Percentiles rank a stretch among this genome's conserved stretches.
Conservation (phyloP, 1,139 yeast genomes). For the Taphrina confusa region DNA sequence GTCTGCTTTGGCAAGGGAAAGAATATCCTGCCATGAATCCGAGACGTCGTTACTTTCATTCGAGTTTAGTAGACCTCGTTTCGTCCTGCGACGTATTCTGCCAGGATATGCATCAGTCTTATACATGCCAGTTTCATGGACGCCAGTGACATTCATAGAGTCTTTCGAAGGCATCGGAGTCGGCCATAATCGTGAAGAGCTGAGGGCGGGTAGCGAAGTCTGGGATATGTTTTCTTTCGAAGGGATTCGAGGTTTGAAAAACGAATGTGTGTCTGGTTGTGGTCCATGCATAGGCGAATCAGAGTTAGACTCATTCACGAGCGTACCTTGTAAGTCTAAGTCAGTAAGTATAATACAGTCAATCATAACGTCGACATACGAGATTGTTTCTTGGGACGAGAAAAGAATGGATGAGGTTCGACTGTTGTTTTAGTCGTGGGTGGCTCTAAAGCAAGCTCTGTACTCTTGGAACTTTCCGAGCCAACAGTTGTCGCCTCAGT, state of each 20-base stretch:
- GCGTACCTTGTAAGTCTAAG: too few relatives aligned
- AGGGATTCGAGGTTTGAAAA: slow-evolving; percentile 12
- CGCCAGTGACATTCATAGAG: slow-evolving; percentile 8
- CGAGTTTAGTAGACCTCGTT: not conserved
- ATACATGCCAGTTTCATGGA: too few relatives aligned
- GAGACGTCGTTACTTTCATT: not conserved
- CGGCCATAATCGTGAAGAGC: not conserved
- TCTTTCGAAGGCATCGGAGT: slow-evolving; percentile 6
- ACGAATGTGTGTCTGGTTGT: not conserved
- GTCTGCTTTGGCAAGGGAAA: not conserved
- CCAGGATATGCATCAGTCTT: too few relatives aligned
- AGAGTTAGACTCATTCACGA: too few relatives aligned
- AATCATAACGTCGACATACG: too few relatives aligned
- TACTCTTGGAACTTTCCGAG: not conserved
- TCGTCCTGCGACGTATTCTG: too few relatives aligned
- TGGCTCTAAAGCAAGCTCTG: not conserved
- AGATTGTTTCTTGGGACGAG: slow-evolving; percentile 1
- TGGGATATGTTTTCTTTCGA: not conserved
- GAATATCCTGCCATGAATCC: not conserved
- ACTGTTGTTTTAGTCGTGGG: not conserved
- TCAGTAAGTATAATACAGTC: too few relatives aligned
- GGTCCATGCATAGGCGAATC: too few relatives aligned
- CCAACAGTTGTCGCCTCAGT: not conserved
- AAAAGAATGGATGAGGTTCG: not conserved
- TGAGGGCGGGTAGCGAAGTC: not conserved